These are phyloP conservation scores for Mycothermus thermophilus DNA, from an alignment of 495 filamentous ascomycete genomes.

Conservation along the genomic window DNA sequence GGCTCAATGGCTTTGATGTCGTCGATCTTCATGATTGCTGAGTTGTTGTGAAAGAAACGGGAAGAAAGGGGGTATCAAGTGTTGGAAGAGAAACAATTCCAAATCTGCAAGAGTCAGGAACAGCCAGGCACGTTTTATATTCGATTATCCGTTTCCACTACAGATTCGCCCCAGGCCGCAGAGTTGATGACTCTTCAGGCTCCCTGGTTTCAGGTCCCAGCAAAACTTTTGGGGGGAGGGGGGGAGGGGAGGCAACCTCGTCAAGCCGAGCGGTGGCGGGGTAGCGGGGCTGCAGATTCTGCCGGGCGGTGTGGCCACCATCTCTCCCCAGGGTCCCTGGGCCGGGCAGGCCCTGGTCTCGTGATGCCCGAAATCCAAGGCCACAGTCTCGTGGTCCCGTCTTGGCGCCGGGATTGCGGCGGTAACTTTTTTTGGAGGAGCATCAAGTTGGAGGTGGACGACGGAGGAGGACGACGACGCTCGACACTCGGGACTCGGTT, in stretches of 20 bases:
- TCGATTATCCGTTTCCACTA: too few relatives aligned
- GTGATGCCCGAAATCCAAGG: conserved; percentile 10
- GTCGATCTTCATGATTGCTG: conserved; percentile 34
- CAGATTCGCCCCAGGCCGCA: too few relatives aligned
- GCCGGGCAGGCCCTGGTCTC: not conserved
- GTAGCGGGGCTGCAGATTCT: conserved; percentile 5
- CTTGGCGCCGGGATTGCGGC: too few relatives aligned
- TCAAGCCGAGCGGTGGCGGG: conserved; percentile 11
- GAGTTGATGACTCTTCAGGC: too few relatives aligned
- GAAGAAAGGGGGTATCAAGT: not conserved
- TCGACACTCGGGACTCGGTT: conserved; percentile 1
- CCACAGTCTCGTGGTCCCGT: not conserved
- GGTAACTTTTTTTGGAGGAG: conserved; percentile 16
- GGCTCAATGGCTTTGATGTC: conserved; percentile 35
- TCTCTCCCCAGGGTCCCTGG: not conserved
- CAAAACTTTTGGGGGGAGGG: conserved; percentile 20
- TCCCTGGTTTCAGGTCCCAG: too few relatives aligned
- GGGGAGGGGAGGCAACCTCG: conserved; percentile 11
- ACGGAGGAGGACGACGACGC: too few relatives aligned
- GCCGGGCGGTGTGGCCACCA: conserved; percentile 13
- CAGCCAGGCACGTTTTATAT: too few relatives aligned
- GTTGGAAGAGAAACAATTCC: too few relatives aligned
- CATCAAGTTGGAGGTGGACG: not conserved
- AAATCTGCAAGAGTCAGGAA: too few relatives aligned
- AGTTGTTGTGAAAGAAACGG: not conserved